Base-by-base conservation (phyloP, 2,329 filamentous ascomycete genomes). In the Chaetomiaceae sp. region DNA sequence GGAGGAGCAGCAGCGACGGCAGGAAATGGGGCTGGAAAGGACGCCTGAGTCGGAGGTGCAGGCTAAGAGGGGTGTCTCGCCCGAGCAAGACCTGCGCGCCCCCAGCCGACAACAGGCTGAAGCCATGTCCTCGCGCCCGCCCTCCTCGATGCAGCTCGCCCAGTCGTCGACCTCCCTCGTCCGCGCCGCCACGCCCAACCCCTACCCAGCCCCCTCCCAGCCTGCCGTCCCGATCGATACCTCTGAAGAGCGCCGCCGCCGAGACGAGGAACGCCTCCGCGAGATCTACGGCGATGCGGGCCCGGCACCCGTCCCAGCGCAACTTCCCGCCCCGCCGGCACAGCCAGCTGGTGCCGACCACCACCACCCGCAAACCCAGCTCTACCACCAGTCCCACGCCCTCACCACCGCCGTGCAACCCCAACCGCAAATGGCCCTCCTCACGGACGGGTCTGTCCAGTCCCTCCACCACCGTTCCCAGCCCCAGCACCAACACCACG, bases 251-350 rank as follows among this genome's bases (percentile, higher is more conserved):
- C 72, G 70, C 9, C 70, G 69, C 2, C 65, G 65, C 11, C 68
- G 68, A 2, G 78, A 82, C 1, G 76, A 80, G 56, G 77, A 78
- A 47, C 72, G 78, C 2, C 66, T 79, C 29, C 72, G 78, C 5
- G 80, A 83, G 56, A 78, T 79, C 19, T 82, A 83, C 56, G 77
- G 76, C 3, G 58, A 59, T 27, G 27, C 54, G 46, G 12, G 36
- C 23, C 39, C 54, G n/a, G 54, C 53, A 3, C 51, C 59, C 11
- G 48, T 46, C 49, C 36, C 46, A 59, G 49, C 44, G 61, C 5
- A 47, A 29, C 6, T 48, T 51, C 19, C 51, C 15, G 27, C 39
- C 20, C 19, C 29, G 4, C 33, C 44, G 9, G 6, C 23, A 8
- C 49, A 14, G 44, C 8, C 49, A 31, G 19, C 51, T 6, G 27